Percentiles rank a stretch among this genome's conserved stretches.
phyloP scores from a whole-genome alignment of 805 yeast species.

The Candida ficus region DNA sequence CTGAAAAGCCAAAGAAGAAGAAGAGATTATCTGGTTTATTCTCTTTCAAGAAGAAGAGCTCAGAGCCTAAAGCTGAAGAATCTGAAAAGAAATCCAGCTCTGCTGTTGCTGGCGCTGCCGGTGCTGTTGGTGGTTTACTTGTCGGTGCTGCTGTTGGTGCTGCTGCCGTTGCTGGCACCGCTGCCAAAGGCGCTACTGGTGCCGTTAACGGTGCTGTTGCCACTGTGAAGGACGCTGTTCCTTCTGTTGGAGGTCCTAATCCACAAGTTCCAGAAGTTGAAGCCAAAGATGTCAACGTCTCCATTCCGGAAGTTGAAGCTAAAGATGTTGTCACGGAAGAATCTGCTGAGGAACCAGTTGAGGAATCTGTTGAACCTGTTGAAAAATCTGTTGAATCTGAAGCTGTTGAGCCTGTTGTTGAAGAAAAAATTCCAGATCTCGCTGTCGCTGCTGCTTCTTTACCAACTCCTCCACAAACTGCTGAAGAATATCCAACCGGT shows the following conservation, averaged over 20 bases:
- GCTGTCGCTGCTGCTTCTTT: constrained; percentile 4
- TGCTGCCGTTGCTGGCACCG: constrained; percentile 11
- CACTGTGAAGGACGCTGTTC: constrained; percentile 17
- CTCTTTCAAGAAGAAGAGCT: constrained; percentile 5
- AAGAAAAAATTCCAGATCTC: neutral
- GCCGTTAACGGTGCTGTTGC: constrained; percentile 19
- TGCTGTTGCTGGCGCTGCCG: constrained; percentile 10
- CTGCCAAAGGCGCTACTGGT: constrained; percentile 8
- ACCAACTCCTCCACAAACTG: constrained; percentile 22
- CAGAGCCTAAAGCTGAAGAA: neutral
- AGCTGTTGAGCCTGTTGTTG: neutral
- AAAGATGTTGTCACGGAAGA: neutral
- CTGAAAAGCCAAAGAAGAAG: constrained; percentile 2
- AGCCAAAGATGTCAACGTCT: neutral
- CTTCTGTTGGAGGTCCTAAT: neutral
- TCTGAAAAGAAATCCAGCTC: constrained; percentile 5
- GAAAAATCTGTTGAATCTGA: neutral
- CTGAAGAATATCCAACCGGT: constrained; percentile 4
- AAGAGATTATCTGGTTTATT: constrained; percentile 10
- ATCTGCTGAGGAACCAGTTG: neutral
- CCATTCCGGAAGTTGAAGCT: neutral
- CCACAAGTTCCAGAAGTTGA: neutral
- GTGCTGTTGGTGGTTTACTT: constrained; percentile 9
- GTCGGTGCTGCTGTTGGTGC: constrained; percentile 13
- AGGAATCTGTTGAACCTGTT: neutral